Percentiles rank a stretch among this genome's conserved stretches.
phyloP scores from a whole-genome alignment of 495 filamentous ascomycete genomes.

The Penicilliopsis zonata region DNA sequence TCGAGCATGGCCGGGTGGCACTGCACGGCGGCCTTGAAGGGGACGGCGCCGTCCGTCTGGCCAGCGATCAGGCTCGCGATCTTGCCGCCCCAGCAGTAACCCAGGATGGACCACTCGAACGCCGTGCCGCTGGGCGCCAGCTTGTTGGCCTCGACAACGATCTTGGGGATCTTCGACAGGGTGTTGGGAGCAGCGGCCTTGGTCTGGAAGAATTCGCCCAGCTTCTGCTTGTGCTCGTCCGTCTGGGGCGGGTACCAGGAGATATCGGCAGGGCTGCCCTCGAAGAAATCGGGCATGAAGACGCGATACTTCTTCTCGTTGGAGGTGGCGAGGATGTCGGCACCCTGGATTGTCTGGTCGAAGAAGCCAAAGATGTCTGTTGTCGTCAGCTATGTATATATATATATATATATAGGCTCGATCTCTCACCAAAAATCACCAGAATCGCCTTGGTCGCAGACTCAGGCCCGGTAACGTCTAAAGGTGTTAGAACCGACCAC shows the following conservation, averaged over 20 bases:
- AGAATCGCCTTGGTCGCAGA: constrained; percentile 41
- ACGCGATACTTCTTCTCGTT: constrained; percentile 20
- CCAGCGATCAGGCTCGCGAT: constrained; percentile 48
- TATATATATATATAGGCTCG: no score
- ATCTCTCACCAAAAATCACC: constrained; percentile 31
- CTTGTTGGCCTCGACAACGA: constrained; percentile 43
- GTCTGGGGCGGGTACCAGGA: constrained; percentile 57
- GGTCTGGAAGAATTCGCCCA: constrained; percentile 67
- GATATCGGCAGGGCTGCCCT: constrained; percentile 14
- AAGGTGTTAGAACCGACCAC: not conserved
- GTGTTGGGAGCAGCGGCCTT: constrained; percentile 51
- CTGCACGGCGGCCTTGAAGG: constrained; percentile 59
- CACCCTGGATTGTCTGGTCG: constrained; percentile 26
- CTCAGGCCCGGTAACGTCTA: constrained; percentile 42
- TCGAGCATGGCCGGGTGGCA: constrained; percentile 86
- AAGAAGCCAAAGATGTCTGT: constrained; percentile 26
- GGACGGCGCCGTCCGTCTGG: constrained; percentile 39
- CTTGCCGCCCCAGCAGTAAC: constrained; percentile 94
- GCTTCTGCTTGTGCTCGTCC: constrained; percentile 62
- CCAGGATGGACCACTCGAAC: constrained; percentile 78
- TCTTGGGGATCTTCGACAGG: constrained; percentile 48
- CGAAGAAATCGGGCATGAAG: constrained; percentile 36
- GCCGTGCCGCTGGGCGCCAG: constrained; percentile 19
- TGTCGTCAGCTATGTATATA: not conserved
- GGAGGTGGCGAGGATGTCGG: constrained; percentile 26